These are phyloP conservation scores for Boechera stricta DNA, from an alignment of 345 rosid species.

Conservation along the genomic window DNA sequence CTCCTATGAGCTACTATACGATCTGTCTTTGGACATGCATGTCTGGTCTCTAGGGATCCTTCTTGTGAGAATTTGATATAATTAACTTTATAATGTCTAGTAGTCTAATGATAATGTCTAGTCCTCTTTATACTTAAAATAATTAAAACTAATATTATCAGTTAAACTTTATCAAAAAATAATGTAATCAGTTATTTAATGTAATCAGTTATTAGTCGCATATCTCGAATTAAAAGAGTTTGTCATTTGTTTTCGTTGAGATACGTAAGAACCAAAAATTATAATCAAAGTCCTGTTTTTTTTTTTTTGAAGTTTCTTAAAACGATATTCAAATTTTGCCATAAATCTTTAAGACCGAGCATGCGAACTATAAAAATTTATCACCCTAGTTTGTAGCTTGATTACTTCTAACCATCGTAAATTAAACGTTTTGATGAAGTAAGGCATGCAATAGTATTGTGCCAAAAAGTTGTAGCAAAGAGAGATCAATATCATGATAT, in stretches of 20 bases:
- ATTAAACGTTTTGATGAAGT: constrained; percentile 28
- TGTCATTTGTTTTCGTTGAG: background rate
- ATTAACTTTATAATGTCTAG: constrained; percentile 37
- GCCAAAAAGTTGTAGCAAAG: constrained; percentile 38
- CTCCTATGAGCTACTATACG: constrained; percentile 38
- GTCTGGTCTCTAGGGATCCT: constrained; percentile 49
- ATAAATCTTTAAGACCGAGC: background rate
- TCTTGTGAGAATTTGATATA: constrained; percentile 32
- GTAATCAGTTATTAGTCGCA: too few species aligned
- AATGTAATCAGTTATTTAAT: background rate
- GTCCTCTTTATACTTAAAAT: constrained; percentile 30
- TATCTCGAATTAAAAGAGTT: background rate
- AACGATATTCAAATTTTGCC: background rate
- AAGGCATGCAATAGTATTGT: constrained; percentile 45
- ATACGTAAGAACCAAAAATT: background rate
- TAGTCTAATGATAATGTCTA: constrained; percentile 42
- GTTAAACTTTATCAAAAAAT: background rate
- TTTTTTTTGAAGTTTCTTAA: background rate
- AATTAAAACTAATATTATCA: background rate
- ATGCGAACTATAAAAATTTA: background rate
- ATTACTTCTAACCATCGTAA: background rate
- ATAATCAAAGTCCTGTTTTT: background rate
- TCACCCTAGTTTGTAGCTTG: background rate
- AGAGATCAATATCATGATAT: constrained; percentile 33
- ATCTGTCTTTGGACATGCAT: constrained; percentile 50